Evolutionary conservation across 768 basidiomycete species (phyloP).

Genomic region (Cystobasidium tubakii): DNA sequence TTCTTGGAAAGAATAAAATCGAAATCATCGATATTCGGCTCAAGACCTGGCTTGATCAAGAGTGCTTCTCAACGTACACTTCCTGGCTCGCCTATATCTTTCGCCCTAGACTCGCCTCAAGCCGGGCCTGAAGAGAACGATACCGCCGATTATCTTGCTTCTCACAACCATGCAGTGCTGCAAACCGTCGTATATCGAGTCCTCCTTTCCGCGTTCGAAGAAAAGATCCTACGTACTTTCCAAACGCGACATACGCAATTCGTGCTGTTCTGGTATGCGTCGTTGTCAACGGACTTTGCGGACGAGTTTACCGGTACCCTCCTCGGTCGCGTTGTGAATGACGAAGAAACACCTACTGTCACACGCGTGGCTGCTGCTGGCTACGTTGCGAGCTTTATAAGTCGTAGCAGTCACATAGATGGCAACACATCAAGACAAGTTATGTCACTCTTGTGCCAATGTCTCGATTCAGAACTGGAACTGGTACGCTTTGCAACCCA

Average conservation of each 20-base stretch:
- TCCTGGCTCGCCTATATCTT: not conserved
- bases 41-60: not conserved
- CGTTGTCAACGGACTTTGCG: conserved; percentile 76
- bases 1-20: conserved; percentile 60
- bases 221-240: conserved; percentile 87
- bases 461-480: conserved; percentile 69
- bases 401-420: conserved; percentile 78
- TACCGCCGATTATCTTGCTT: conserved; percentile 9
- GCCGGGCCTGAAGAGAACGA: not conserved
- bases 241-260: conserved; percentile 97
- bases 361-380: conserved; percentile 87
- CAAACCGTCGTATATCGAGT: conserved; percentile 64
- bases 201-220: conserved; percentile 86
- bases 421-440: conserved; percentile 66
- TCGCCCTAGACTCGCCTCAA: not conserved
- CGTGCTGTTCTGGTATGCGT: conserved; percentile 89
- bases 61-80: not conserved
- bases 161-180: conserved; percentile 41
- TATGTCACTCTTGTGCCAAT: conserved; percentile 77
- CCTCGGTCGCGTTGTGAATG: conserved; percentile 79
- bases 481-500: conserved; percentile 44
- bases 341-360: conserved; percentile 56
- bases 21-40: not conserved
- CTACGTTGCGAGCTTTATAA: conserved; percentile 87
- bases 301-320: conserved; percentile 92